Conservation (phyloP, 495 filamentous ascomycete genomes). For the Jackrogersella minutella region DNA sequence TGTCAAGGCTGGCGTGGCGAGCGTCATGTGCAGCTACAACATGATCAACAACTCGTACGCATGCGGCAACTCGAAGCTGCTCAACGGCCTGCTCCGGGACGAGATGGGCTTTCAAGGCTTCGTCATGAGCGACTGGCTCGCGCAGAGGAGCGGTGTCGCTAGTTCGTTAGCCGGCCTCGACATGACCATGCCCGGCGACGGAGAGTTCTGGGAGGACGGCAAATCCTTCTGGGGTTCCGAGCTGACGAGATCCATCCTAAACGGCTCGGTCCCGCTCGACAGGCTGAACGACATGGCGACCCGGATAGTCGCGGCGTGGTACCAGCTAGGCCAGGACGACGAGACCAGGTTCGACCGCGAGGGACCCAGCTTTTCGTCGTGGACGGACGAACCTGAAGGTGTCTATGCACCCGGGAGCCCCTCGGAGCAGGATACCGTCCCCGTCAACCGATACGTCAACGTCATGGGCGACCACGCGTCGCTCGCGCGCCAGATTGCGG, state of each 20-base stretch:
- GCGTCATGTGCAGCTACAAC: constrained; percentile 90
- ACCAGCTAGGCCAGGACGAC: constrained; percentile 85
- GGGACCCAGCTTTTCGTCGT: constrained; percentile 90
- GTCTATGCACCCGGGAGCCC: constrained; percentile 69
- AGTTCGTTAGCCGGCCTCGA: constrained; percentile 86
- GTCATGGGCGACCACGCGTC: constrained; percentile 74
- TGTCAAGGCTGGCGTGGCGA: constrained; percentile 84
- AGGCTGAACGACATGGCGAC: constrained; percentile 94
- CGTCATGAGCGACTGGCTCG: constrained; percentile 92
- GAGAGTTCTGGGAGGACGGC: constrained; percentile 76
- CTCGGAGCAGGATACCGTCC: constrained; percentile 57
- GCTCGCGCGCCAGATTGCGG: constrained; percentile 76
- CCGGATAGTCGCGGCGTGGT: constrained; percentile 91
- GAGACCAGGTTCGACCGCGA: constrained; percentile 69
- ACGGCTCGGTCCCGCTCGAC: constrained; percentile 81
- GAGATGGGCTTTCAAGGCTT: constrained; percentile 96
- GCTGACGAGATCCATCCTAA: constrained; percentile 79
- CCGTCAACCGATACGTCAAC: constrained; percentile 81
- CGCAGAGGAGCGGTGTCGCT: constrained; percentile 81
- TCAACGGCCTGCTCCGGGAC: constrained; percentile 94
- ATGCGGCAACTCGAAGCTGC: constrained; percentile 88
- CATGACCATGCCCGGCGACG: constrained; percentile 97
- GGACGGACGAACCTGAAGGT: constrained; percentile 77
- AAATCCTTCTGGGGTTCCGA: constrained; percentile 81
- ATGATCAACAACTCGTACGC: constrained; percentile 91